Conservation (phyloP, 306 rosid genomes). For the Vigna radiata region DNA sequence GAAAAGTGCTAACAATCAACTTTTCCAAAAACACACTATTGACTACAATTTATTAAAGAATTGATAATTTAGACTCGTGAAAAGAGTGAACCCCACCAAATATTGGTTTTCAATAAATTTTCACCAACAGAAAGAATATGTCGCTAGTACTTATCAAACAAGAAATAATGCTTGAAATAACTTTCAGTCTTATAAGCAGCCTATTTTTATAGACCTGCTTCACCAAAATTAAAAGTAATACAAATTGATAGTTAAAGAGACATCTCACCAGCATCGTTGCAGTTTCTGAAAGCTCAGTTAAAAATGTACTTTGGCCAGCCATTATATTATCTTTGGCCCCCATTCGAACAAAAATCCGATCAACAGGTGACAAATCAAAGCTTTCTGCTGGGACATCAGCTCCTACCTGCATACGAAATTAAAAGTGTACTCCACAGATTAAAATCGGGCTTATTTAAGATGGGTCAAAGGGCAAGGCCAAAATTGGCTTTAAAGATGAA, state of each 20-base stretch:
- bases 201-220: conserved; percentile 1
- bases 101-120: not conserved
- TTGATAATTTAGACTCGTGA: not conserved
- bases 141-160: too few species aligned
- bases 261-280: conserved; percentile 88
- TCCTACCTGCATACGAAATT: conserved; percentile 71
- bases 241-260: conserved; percentile 29
- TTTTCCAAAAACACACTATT: not conserved
- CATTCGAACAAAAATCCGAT: conserved; percentile 93
- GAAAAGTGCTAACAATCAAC: not conserved
- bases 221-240: conserved; percentile 27
- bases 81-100: not conserved
- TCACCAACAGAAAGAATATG: not conserved
- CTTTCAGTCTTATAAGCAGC: not conserved
- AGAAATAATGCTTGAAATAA: conserved; percentile 1
- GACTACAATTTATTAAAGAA: not conserved
- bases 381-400: conserved; percentile 96
- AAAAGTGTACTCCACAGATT: conserved; percentile 28
- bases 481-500: too few species aligned
- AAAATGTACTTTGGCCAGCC: conserved; percentile 98
- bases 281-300: conserved; percentile 95
- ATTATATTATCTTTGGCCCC: conserved; percentile 97
- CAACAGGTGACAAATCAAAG: conserved; percentile 85
- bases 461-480: too few species aligned
- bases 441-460: conserved; percentile 23